These are phyloP conservation scores for Glebionis coronaria DNA, from an alignment of 129 eudicot genomes.

Conservation along the genomic window DNA sequence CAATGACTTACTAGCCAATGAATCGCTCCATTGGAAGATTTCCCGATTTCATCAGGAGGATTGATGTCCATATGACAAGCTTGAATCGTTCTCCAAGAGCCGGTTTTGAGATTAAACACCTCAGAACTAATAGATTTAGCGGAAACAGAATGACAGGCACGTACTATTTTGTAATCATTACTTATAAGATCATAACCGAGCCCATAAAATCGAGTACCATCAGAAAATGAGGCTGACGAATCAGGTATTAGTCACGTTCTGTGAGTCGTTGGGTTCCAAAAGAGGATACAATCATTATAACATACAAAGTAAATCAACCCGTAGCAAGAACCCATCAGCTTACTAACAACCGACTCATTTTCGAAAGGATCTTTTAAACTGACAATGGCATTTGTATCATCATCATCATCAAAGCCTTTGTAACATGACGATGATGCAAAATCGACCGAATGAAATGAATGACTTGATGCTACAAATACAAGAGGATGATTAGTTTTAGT, in stretches of 20 bases:
- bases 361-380: slow-evolving; percentile 16
- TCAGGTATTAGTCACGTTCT: slow-evolving; percentile 8
- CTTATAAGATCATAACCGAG: slow-evolving; percentile 15
- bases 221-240: background rate
- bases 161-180: slow-evolving; percentile 19
- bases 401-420: slow-evolving; percentile 6
- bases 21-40: slow-evolving; percentile 15
- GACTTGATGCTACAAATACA: slow-evolving; percentile 16
- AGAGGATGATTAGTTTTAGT: slow-evolving; percentile 19
- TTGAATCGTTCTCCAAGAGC: slow-evolving; percentile 18
- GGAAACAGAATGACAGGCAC: background rate
- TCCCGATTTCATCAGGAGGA: slow-evolving; percentile 15
- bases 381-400: slow-evolving; percentile 7
- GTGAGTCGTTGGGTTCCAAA: slow-evolving; percentile 32
- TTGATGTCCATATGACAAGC: background rate
- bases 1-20: slow-evolving; percentile 15
- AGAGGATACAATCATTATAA: slow-evolving; percentile 13
- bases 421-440: slow-evolving; percentile 23
- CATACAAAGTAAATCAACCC: slow-evolving; percentile 25
- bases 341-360: slow-evolving; percentile 10
- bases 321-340: slow-evolving; percentile 23
- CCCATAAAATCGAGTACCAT: slow-evolving; percentile 19
- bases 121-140: slow-evolving; percentile 7
- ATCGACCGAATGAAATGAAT: slow-evolving; percentile 4
- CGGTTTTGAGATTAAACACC: slow-evolving; percentile 20